phyloP scores from a whole-genome alignment of 148 eudicot species.

The Fagopyrum esculentum region DNA sequence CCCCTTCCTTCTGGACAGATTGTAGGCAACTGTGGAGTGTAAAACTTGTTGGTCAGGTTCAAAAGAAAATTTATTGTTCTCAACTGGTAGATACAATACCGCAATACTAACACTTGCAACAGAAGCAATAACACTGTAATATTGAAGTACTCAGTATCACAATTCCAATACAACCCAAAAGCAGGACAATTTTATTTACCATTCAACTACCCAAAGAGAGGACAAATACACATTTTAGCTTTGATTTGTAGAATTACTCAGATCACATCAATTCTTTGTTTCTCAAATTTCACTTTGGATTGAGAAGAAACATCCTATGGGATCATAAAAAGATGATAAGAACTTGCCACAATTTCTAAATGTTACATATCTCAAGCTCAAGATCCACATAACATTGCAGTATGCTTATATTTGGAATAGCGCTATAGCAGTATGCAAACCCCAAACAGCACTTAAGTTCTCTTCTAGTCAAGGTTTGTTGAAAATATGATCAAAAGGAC shows the following conservation, averaged over 20 bases:
- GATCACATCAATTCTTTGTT: background rate
- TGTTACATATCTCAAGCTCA: too few species aligned
- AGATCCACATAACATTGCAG: too few species aligned
- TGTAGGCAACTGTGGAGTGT: conserved; percentile 57
- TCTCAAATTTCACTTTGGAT: background rate
- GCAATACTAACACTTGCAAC: background rate
- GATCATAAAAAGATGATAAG: background rate
- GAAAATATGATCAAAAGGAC: too few species aligned
- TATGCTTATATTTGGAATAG: too few species aligned
- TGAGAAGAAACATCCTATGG: background rate
- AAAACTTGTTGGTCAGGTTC: conserved; percentile 10
- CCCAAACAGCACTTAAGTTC: too few species aligned
- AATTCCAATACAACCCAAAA: background rate
- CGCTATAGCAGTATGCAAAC: too few species aligned
- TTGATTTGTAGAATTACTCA: background rate
- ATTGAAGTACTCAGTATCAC: background rate
- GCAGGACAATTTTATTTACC: background rate
- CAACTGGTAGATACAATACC: background rate
- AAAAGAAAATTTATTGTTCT: background rate
- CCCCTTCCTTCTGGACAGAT: conserved; percentile 65
- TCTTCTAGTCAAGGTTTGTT: too few species aligned
- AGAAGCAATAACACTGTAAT: background rate
- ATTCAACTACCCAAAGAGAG: background rate
- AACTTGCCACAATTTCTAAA: background rate
- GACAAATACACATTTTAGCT: background rate